Conservation (phyloP, 106 monocot genomes). For the Hemerocallis citrina region DNA sequence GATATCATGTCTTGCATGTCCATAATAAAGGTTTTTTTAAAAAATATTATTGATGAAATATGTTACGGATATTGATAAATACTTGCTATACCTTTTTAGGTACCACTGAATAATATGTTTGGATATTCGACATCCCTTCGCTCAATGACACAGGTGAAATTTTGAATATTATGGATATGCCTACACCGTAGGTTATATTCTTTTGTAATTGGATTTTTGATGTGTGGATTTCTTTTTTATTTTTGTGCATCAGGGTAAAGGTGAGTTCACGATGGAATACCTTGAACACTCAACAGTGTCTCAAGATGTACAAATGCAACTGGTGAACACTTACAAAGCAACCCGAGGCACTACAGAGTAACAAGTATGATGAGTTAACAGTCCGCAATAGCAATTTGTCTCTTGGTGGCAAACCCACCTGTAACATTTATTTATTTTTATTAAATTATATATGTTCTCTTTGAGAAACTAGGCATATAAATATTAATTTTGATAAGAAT, state of each 20-base stretch:
- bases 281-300: conserved; percentile 74
- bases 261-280: conserved; percentile 99
- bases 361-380: not conserved
- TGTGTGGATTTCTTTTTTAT: not conserved
- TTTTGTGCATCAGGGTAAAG: conserved; percentile 61
- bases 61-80: not conserved
- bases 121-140: conserved; percentile 92
- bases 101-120: conserved; percentile 98
- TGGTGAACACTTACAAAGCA: conserved; percentile 73
- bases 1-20: not conserved
- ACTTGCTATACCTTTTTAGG: conserved; percentile 32
- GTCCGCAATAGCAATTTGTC: not conserved
- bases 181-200: not conserved
- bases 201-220: not conserved
- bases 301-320: conserved; percentile 80
- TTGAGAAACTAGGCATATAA: no score
- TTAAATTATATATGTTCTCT: no score
- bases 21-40: not conserved
- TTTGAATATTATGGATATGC: not conserved
- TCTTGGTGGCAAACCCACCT: not conserved
- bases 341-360: conserved; percentile 47
- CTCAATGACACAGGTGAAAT: conserved; percentile 87
- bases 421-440: no score
- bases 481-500: no score
- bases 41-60: not conserved